Percentiles rank a stretch among this genome's conserved stretches.
Conservation (phyloP, 2,329 filamentous ascomycete species). For the Alternaria rosae region DNA sequence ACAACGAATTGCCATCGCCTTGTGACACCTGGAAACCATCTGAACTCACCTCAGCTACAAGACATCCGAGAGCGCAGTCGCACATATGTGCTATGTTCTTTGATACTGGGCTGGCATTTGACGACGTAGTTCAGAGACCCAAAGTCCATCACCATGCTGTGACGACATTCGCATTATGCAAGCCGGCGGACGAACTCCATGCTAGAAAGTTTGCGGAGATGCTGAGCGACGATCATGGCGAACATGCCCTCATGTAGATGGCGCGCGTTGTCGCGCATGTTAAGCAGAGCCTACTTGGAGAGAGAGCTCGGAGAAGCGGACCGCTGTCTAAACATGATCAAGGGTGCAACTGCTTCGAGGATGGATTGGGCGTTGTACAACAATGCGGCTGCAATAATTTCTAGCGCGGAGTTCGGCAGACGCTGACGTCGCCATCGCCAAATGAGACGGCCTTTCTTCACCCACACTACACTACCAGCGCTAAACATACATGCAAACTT, state of each 20-base stretch:
- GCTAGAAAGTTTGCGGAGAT: not conserved
- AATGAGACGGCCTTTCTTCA: too few species aligned
- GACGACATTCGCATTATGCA: not conserved
- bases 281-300: fast-evolving
- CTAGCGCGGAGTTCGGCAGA: too few species aligned
- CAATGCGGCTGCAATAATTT: too few species aligned
- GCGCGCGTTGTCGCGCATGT: not conserved
- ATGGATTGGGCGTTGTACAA: too few species aligned
- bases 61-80: not conserved
- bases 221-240: not conserved
- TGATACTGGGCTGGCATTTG: not conserved
- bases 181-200: not conserved
- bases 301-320: not conserved
- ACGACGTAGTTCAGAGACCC: not conserved
- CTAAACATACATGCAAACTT: too few species aligned
- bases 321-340: too few species aligned
- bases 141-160: not conserved
- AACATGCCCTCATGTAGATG: not conserved
- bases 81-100: fast-evolving
- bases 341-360: too few species aligned
- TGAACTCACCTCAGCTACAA: not conserved
- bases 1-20: not conserved
- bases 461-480: too few species aligned
- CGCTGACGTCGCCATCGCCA: too few species aligned
- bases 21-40: not conserved